These are phyloP conservation scores for Rhytidhysteron rufulum DNA, from an alignment of 2,329 filamentous ascomycete species.

Conservation along the genomic window DNA sequence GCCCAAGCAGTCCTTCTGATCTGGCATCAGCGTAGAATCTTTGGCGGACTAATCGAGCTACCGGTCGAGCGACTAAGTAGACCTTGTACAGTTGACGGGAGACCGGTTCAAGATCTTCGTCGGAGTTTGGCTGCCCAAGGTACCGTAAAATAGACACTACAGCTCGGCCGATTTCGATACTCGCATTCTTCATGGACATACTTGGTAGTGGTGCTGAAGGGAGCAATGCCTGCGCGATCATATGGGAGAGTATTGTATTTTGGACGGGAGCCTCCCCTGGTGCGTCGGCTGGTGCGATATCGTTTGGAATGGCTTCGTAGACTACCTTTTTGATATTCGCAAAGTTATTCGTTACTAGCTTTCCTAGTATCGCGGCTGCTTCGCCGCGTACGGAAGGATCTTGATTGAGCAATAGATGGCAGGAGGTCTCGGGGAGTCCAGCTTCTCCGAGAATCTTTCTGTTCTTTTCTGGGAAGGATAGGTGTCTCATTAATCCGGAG, in stretches of 20 bases:
- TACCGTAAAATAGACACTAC: constrained; percentile 25
- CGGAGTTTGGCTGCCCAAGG: constrained; percentile 13
- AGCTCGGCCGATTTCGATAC: constrained; percentile 28
- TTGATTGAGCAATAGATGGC: constrained; percentile 19
- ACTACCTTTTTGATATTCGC: constrained; percentile 28
- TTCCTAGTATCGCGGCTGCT: constrained; percentile 30
- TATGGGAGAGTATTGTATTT: constrained; percentile 22
- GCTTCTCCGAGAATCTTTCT: constrained; percentile 24
- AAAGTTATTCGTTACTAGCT: constrained; percentile 28
- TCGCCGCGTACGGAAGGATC: constrained; percentile 33
- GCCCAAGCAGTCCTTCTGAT: constrained; percentile 31
- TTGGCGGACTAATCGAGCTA: constrained; percentile 30
- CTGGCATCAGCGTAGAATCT: constrained; percentile 33
- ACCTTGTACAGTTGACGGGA: constrained; percentile 23
- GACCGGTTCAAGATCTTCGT: constrained; percentile 20
- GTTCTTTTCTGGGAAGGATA: constrained; percentile 32
- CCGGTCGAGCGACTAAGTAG: constrained; percentile 24
- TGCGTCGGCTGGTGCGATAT: constrained; percentile 7
- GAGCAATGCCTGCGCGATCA: constrained; percentile 27
- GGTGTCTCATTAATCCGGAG: constrained; percentile 34
- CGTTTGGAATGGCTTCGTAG: constrained; percentile 15
- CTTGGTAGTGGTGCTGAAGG: constrained; percentile 29
- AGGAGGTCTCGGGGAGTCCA: constrained; percentile 27
- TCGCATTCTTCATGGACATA: constrained; percentile 36
- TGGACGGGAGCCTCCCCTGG: constrained; percentile 14